phyloP scores from a whole-genome alignment of 768 basidiomycete genomes.

The Sutorius australiensis region DNA sequence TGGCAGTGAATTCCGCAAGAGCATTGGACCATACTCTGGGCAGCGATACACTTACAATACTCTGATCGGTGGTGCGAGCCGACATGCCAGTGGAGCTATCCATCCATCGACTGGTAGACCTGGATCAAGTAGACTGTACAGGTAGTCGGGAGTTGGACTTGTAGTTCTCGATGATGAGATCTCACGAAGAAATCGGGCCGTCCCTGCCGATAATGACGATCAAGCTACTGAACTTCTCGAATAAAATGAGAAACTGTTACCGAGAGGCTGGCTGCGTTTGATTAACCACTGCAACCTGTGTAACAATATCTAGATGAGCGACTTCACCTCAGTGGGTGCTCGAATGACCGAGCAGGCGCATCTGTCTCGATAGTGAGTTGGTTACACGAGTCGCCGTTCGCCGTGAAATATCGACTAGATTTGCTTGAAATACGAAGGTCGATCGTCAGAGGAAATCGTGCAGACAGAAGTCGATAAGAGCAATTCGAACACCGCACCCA shows the following conservation, averaged over 20 bases:
- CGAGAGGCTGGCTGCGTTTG: too few relatives aligned
- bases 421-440: too few relatives aligned
- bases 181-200: neutral
- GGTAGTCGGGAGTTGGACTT: neutral
- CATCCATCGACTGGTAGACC: neutral
- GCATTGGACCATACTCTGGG: slow-evolving; percentile 2
- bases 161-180: neutral
- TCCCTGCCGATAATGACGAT: neutral
- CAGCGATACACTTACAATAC: neutral
- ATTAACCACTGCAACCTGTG: neutral
- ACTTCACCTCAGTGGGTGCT: neutral
- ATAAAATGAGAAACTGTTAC: neutral
- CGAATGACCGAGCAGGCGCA: neutral
- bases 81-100: neutral
- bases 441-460: too few relatives aligned
- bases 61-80: neutral
- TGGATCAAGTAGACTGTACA: neutral
- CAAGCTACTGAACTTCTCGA: neutral
- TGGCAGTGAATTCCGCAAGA: slow-evolving; percentile 6
- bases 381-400: neutral
- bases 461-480: too few relatives aligned
- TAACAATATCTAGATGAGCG: neutral
- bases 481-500: too few relatives aligned
- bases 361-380: slow-evolving; percentile 1
- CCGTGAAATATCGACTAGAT: too few relatives aligned